Evolutionary conservation across 306 rosid genomes (phyloP).

Genomic region (Quercus variabilis): DNA sequence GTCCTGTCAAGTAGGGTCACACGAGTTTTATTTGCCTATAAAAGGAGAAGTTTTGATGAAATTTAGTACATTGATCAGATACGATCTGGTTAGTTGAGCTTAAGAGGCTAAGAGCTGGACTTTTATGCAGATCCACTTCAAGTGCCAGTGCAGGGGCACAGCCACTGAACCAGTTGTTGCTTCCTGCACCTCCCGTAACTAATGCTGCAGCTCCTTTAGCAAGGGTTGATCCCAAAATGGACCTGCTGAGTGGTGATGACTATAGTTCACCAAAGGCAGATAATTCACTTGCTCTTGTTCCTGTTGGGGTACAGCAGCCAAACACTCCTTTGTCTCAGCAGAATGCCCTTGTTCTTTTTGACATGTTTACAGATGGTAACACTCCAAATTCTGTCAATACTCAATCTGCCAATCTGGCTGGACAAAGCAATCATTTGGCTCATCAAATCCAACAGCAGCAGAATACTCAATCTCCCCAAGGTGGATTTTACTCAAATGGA

Average conservation of each 20-base stretch:
- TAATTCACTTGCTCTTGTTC: slow-evolving; percentile 86
- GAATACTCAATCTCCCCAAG: slow-evolving; percentile 57
- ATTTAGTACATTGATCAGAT: slow-evolving; percentile 2
- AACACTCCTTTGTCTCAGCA: slow-evolving; percentile 58
- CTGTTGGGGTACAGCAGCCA: slow-evolving; percentile 66
- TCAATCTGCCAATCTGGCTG: slow-evolving; percentile 43
- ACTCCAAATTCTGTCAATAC: slow-evolving; percentile 37
- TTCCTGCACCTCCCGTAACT: slow-evolving; percentile 67
- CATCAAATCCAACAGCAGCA: slow-evolving; percentile 59
- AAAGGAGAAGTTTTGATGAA: background rate
- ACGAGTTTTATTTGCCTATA: background rate
- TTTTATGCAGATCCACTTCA: slow-evolving; percentile 56
- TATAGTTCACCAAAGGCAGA: slow-evolving; percentile 78
- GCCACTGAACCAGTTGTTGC: slow-evolving; percentile 67
- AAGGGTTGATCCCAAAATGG: slow-evolving; percentile 63
- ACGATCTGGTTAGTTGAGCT: slow-evolving; percentile 29
- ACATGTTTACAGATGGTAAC: slow-evolving; percentile 65
- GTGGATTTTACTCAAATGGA: slow-evolving; percentile 62
- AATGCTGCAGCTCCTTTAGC: slow-evolving; percentile 46
- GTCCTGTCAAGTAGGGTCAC: background rate
- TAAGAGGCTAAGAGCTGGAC: background rate
- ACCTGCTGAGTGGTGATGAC: slow-evolving; percentile 95
- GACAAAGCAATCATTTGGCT: slow-evolving; percentile 39
- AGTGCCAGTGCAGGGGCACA: slow-evolving; percentile 57
- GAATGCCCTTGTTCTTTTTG: slow-evolving; percentile 83